Evolutionary conservation across 2,329 filamentous ascomycete species (phyloP).

Genomic region (Hypoxylon rubiginosum): DNA sequence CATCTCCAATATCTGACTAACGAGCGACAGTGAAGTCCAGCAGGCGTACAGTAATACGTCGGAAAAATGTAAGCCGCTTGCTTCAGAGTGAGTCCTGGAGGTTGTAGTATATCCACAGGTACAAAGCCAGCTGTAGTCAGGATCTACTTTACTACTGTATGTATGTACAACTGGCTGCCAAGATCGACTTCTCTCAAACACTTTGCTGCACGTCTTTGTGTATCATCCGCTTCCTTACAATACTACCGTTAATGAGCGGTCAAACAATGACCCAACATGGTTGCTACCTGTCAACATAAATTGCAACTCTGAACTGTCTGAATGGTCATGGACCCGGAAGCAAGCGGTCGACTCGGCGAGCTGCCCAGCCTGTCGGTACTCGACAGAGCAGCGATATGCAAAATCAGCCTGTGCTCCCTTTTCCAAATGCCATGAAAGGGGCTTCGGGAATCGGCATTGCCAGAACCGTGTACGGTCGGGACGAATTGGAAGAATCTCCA

Average conservation of each 20-base stretch:
- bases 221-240: constrained; percentile 11
- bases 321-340: constrained; percentile 21
- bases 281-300: constrained; percentile 14
- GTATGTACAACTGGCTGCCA: constrained; percentile 14
- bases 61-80: neutral
- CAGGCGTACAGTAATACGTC: neutral
- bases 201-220: constrained; percentile 16
- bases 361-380: constrained; percentile 36
- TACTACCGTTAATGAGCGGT: constrained; percentile 15
- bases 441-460: constrained; percentile 37
- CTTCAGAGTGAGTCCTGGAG: constrained; percentile 2
- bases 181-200: constrained; percentile 16
- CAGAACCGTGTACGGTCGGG: constrained; percentile 11
- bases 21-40: neutral
- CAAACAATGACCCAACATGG: constrained; percentile 30
- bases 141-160: constrained; percentile 18
- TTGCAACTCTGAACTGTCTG: constrained; percentile 17
- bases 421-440: constrained; percentile 1
- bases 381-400: constrained; percentile 37
- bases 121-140: constrained; percentile 8
- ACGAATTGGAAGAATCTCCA: constrained; percentile 8
- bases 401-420: constrained; percentile 20
- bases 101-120: neutral
- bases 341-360: constrained; percentile 34
- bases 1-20: constrained; percentile 2